These are phyloP conservation scores for Leucocoprinus leucothites DNA, from an alignment of 768 basidiomycete species.

Conservation along the genomic window DNA sequence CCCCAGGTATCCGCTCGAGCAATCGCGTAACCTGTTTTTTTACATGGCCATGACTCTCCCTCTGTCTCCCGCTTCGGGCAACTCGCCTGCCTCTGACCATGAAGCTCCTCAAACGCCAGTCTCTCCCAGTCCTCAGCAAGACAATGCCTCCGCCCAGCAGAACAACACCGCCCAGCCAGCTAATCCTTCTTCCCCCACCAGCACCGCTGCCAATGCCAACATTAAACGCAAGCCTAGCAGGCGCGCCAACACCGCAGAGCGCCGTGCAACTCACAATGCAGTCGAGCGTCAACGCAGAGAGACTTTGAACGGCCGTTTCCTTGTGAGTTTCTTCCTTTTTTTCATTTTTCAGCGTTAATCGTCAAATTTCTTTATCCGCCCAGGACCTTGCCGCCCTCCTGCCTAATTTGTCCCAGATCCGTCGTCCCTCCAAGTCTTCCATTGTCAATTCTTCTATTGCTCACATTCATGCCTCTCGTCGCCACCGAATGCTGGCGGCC, in stretches of 20 bases:
- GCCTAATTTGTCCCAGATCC: slow-evolving; percentile 86
- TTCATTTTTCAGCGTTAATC: slow-evolving; percentile 2
- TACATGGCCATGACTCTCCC: slow-evolving; percentile 10
- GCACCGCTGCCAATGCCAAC: slow-evolving; percentile 27
- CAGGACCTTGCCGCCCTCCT: slow-evolving; percentile 90
- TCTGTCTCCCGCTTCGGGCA: slow-evolving; percentile 8
- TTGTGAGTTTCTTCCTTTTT: slow-evolving; percentile 43
- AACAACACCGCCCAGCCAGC: slow-evolving; percentile 10
- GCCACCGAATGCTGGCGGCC: slow-evolving; percentile 78
- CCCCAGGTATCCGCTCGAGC: slow-evolving; percentile 38
- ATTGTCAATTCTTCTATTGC: slow-evolving; percentile 97
- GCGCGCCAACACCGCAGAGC: slow-evolving; percentile 94
- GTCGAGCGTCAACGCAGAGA: slow-evolving; percentile 93
- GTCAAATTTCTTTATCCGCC: neutral
- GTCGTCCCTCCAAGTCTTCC: slow-evolving; percentile 92
- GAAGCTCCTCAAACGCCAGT: slow-evolving; percentile 48
- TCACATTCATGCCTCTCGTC: slow-evolving; percentile 78
- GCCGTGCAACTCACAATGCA: slow-evolving; percentile 95
- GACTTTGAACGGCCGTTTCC: slow-evolving; percentile 88
- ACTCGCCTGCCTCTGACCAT: slow-evolving; percentile 22
- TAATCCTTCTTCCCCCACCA: slow-evolving; percentile 15
- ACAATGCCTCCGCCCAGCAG: slow-evolving; percentile 6
- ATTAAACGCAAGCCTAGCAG: slow-evolving; percentile 80
- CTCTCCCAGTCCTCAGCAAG: slow-evolving; percentile 22
- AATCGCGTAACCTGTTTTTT: slow-evolving; percentile 36